A percentile compares a stretch with the other conserved stretches of the same genome.
These are phyloP conservation scores for Dovyalis caffra DNA, from an alignment of 345 rosid species.

Conservation along the genomic window DNA sequence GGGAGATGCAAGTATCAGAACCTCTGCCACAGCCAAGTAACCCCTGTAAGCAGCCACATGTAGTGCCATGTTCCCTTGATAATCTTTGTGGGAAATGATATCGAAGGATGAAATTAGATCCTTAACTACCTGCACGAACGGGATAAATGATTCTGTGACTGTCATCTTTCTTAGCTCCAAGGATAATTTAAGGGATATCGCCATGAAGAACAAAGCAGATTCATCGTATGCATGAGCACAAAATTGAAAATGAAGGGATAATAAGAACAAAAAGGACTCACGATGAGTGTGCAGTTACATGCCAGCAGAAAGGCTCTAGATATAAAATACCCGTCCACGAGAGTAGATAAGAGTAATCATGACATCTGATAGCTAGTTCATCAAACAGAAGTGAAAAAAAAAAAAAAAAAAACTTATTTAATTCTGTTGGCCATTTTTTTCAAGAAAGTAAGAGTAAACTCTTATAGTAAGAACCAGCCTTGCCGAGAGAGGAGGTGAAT, in stretches of 20 bases:
- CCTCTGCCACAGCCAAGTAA: constrained; percentile 49
- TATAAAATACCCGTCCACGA: neutral
- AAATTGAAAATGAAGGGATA: neutral
- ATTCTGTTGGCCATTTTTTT: neutral
- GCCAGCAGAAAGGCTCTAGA: neutral
- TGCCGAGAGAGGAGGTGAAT: neutral
- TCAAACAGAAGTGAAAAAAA: neutral
- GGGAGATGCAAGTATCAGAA: constrained; percentile 52
- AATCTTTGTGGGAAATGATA: constrained; percentile 45
- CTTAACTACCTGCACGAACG: constrained; percentile 57
- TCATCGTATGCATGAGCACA: neutral
- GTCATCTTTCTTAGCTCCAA: neutral
- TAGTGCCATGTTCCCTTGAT: constrained; percentile 77
- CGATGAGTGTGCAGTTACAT: neutral
- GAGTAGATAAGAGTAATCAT: neutral
- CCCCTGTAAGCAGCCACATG: constrained; percentile 87
- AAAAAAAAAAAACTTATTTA: too few relatives aligned
- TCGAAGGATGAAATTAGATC: constrained; percentile 54
- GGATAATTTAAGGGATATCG: neutral
- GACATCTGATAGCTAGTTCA: neutral
- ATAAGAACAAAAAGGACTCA: neutral
- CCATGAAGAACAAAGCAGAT: neutral
- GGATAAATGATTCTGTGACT: neutral
- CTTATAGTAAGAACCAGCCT: neutral
- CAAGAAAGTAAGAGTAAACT: neutral